Evolutionary conservation across 768 basidiomycete genomes (phyloP).

Genomic region (Lactifluus subvellereus): DNA sequence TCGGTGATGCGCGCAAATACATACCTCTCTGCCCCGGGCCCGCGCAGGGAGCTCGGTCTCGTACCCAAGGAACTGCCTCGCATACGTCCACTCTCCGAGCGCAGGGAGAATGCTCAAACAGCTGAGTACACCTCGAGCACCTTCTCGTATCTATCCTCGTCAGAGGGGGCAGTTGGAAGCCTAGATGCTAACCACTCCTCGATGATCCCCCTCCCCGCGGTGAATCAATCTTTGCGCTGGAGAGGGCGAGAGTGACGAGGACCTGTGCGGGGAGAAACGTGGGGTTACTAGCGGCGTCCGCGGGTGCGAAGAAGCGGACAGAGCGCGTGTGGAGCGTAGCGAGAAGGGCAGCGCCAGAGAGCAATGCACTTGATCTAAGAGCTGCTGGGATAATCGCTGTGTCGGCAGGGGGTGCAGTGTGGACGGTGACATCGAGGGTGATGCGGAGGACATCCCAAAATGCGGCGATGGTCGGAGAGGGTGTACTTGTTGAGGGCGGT

Average conservation of each 20-base stretch:
- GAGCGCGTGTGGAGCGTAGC: slow-evolving; percentile 57
- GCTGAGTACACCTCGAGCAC: slow-evolving; percentile 60
- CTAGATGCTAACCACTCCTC: slow-evolving; percentile 76
- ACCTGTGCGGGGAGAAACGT: slow-evolving; percentile 65
- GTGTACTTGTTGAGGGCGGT: slow-evolving; percentile 36
- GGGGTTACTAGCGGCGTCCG: slow-evolving; percentile 37
- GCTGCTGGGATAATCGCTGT: slow-evolving; percentile 44
- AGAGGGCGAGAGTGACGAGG: slow-evolving; percentile 61
- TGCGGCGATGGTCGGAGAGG: slow-evolving; percentile 47
- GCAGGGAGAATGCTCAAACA: slow-evolving; percentile 66
- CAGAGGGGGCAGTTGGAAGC: slow-evolving; percentile 30
- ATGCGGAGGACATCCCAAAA: slow-evolving; percentile 89
- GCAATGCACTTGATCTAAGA: slow-evolving; percentile 46
- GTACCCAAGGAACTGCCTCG: slow-evolving; percentile 66
- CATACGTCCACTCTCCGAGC: slow-evolving; percentile 78
- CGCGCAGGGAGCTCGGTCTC: slow-evolving; percentile 55
- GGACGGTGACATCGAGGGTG: slow-evolving; percentile 72
- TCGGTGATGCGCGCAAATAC: slow-evolving; percentile 3
- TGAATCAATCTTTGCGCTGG: slow-evolving; percentile 61
- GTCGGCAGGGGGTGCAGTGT: slow-evolving; percentile 46
- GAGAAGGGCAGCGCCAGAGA: slow-evolving; percentile 55
- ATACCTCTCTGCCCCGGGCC: slow-evolving; percentile 47
- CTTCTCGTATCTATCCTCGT: slow-evolving; percentile 55
- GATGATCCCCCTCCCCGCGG: slow-evolving; percentile 55
- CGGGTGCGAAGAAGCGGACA: slow-evolving; percentile 59